These are phyloP conservation scores for Pichia nakasei DNA, from an alignment of 805 yeast species.

Conservation along the genomic window DNA sequence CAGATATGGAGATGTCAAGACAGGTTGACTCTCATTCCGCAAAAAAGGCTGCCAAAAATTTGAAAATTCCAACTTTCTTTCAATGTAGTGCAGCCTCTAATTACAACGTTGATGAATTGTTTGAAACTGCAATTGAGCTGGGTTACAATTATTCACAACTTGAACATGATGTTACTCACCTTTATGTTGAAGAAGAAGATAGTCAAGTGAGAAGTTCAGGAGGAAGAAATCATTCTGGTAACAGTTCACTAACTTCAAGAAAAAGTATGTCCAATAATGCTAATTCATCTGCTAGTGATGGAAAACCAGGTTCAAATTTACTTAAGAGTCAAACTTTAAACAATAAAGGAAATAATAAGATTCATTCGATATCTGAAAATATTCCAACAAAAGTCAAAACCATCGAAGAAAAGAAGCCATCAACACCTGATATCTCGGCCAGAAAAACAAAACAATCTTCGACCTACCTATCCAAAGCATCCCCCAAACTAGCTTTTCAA, in stretches of 20 bases:
- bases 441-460: no score
- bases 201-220: not conserved
- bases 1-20: slow-evolving; percentile 67
- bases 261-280: not conserved
- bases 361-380: not conserved
- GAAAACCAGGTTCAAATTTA: not conserved
- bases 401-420: no score
- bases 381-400: no score
- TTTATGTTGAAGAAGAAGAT: slow-evolving; percentile 3
- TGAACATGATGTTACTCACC: slow-evolving; percentile 9
- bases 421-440: no score
- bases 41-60: slow-evolving; percentile 16
- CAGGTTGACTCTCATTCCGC: slow-evolving; percentile 49
- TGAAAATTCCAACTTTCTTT: slow-evolving; percentile 28
- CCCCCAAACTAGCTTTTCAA: not conserved
- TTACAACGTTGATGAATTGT: slow-evolving; percentile 73
- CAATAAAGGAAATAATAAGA: not conserved
- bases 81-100: slow-evolving; percentile 82
- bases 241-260: not conserved
- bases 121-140: slow-evolving; percentile 28
- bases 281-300: not conserved
- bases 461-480: no score
- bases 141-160: slow-evolving; percentile 8
- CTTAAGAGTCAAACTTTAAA: not conserved
- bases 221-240: not conserved